Conservation (phyloP, 805 yeast species). For the Kodamaea laetipori region DNA sequence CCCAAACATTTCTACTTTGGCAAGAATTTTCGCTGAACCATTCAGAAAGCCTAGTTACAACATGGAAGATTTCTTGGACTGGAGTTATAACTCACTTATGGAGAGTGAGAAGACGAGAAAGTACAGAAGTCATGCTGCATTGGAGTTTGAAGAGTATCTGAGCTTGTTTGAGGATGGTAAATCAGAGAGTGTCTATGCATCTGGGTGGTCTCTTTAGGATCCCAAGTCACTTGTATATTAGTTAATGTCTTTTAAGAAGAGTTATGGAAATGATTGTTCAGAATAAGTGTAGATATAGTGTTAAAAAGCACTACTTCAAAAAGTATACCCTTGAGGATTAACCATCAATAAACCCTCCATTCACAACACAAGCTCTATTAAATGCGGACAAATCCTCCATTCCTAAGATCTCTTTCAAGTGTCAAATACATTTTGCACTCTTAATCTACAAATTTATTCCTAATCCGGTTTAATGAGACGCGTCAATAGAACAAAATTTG, state of each 20-base stretch:
- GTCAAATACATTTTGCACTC: too few species aligned
- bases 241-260: neutral
- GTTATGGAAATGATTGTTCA: neutral
- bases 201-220: conserved; percentile 29
- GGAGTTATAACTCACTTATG: conserved; percentile 71
- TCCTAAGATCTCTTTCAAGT: neutral
- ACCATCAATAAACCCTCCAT: too few species aligned
- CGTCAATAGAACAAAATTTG: conserved; percentile 5
- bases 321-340: too few species aligned
- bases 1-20: conserved; percentile 92
- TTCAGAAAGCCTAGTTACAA: conserved; percentile 84
- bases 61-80: conserved; percentile 92
- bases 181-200: conserved; percentile 20
- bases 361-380: too few species aligned
- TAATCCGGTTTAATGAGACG: conserved; percentile 9
- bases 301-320: too few species aligned
- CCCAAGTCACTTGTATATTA: too few species aligned
- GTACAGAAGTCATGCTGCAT: conserved; percentile 71
- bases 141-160: conserved; percentile 68
- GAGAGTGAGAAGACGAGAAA: conserved; percentile 65
- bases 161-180: conserved; percentile 30
- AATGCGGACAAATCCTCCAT: neutral
- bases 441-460: conserved; percentile 6
- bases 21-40: conserved; percentile 85
- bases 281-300: too few species aligned